phyloP scores from a whole-genome alignment of 2,329 filamentous ascomycete genomes.

The Xylariaceae sp. region DNA sequence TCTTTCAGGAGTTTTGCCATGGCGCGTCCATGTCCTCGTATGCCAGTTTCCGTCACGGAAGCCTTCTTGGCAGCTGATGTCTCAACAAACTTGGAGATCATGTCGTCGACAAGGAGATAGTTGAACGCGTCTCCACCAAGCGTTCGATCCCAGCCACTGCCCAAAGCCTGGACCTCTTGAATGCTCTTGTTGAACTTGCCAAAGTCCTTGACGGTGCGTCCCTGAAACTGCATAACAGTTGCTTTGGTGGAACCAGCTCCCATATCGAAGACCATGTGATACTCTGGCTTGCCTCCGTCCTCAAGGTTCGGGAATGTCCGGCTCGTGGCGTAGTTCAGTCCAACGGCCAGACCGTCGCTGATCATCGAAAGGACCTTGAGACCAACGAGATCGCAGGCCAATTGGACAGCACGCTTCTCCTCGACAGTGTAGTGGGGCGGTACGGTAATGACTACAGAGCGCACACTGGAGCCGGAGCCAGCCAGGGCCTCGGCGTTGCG shows the following conservation, averaged over 20 bases:
- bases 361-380: constrained; percentile 81
- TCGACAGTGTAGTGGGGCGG: constrained; percentile 87
- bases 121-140: constrained; percentile 90
- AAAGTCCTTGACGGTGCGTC: constrained; percentile 81
- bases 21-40: constrained; percentile 75
- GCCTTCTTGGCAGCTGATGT: constrained; percentile 64
- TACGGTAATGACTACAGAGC: constrained; percentile 82
- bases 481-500: constrained; percentile 82
- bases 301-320: constrained; percentile 82
- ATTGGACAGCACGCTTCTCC: constrained; percentile 80
- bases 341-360: constrained; percentile 87
- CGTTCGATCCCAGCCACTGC: constrained; percentile 81
- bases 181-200: constrained; percentile 95
- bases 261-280: constrained; percentile 96
- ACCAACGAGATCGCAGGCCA: constrained; percentile 83
- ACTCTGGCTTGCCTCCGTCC: constrained; percentile 80
- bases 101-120: constrained; percentile 81
- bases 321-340: constrained; percentile 89
- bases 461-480: constrained; percentile 68
- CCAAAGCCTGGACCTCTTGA: constrained; percentile 88
- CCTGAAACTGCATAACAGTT: constrained; percentile 85
- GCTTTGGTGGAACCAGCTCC: constrained; percentile 92
- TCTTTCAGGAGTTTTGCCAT: constrained; percentile 92
- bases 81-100: constrained; percentile 74
- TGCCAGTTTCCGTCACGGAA: constrained; percentile 56